phyloP scores from a whole-genome alignment of 805 yeast species.

The Teunomyces gatunensis region DNA sequence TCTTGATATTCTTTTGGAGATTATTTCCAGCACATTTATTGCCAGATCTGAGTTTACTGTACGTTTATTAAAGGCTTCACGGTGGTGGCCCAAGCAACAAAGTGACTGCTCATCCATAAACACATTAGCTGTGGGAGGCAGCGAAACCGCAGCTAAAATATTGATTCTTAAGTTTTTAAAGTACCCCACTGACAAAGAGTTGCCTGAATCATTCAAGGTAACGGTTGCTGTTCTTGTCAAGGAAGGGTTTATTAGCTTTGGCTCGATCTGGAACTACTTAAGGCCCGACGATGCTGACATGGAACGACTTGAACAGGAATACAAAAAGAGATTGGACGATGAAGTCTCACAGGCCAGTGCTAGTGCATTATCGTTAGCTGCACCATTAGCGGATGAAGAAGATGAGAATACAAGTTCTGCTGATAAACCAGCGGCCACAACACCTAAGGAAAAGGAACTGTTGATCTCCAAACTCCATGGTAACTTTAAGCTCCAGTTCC shows the following conservation, averaged over 20 bases:
- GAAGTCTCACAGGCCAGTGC: constrained; percentile 61
- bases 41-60: constrained; percentile 48
- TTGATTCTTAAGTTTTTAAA: constrained; percentile 45
- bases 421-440: neutral
- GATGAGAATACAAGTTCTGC: neutral
- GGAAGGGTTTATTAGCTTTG: constrained; percentile 63
- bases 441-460: constrained; percentile 9
- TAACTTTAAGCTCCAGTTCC: constrained; percentile 35
- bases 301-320: constrained; percentile 39
- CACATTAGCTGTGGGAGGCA: constrained; percentile 50
- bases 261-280: constrained; percentile 55
- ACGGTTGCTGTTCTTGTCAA: constrained; percentile 59
- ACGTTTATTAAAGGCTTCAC: constrained; percentile 48
- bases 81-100: constrained; percentile 62
- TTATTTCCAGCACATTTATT: constrained; percentile 46
- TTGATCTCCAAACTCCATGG: constrained; percentile 10
- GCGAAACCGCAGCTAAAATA: constrained; percentile 50
- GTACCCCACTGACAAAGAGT: constrained; percentile 27
- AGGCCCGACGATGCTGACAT: constrained; percentile 52
- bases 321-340: constrained; percentile 49
- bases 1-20: constrained; percentile 58
- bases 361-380: constrained; percentile 84
- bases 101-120: constrained; percentile 32
- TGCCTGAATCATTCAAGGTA: constrained; percentile 43
- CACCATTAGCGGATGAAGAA: constrained; percentile 71